Base-by-base conservation (phyloP, 106 monocot species). In the Agapanthus africanus region DNA sequence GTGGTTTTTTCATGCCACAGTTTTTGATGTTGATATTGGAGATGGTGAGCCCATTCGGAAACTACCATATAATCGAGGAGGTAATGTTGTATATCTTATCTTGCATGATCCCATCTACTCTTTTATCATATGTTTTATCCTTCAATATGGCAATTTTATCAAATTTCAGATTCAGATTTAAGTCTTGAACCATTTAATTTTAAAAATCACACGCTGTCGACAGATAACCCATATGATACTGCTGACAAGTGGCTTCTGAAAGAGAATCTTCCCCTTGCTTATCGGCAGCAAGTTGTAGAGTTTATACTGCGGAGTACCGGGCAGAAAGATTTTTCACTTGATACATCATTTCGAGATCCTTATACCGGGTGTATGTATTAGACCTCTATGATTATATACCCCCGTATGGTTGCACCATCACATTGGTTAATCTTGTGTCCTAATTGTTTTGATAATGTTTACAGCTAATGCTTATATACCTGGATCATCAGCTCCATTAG, bases 1-100 rank as follows among this genome's bases (percentile, higher is more conserved):
- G n/a, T n/a, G n/a, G n/a, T n/a, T n/a, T 72, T 80, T 11, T 63
- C 50, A 32, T 67, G 50, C 8, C 40, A 30, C 60, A 99, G 97
- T 99, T 60, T 99, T 99, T 78, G 89, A 99, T 83, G 97, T 99
- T 69, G 97, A 99, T 62, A 89, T 99, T 77, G 92, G 97, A 73
- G 97, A 99, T 85, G 97, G 97, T 39, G 86, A 89, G 42, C 97
- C 97, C 10, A 79, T 85, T 36, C 80, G 97, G 18, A 99, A 90
- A 70, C 71, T 99, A n/a, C 97, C 97, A 75, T 99, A 92, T 71
- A 92, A 99, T 40, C 74, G 62, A 51, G 67, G 81, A 84, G 97
- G 97, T 99, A 69, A 72, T 71, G 23, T 54, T 38, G 36, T 37
- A 10, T 63, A 37, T 56, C 18, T 59, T 59, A 9, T 59, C 18